Evolutionary conservation across 495 filamentous ascomycete genomes (phyloP).

Genomic region (Penicillium chermesinum): DNA sequence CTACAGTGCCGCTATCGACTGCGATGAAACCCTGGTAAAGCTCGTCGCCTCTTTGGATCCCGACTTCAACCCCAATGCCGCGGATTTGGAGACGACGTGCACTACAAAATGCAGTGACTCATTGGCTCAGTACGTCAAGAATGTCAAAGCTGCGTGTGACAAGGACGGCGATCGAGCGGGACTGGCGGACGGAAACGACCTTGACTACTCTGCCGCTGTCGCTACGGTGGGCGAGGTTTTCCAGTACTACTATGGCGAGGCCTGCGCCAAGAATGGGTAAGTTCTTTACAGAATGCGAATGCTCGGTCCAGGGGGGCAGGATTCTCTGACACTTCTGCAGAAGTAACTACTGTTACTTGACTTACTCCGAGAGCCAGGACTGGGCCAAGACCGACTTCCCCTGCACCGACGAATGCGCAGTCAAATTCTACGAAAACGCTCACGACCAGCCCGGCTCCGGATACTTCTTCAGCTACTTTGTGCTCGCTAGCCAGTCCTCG

Average conservation of each 20-base stretch:
- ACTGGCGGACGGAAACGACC: constrained; percentile 7
- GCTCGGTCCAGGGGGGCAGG: no score
- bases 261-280: constrained; percentile 23
- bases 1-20: constrained; percentile 27
- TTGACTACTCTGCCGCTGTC: constrained; percentile 15
- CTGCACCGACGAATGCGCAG: constrained; percentile 21
- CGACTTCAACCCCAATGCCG: constrained; percentile 14
- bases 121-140: constrained; percentile 23
- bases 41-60: constrained; percentile 23
- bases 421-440: constrained; percentile 23
- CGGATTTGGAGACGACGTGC: constrained; percentile 22
- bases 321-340: constrained; percentile 14
- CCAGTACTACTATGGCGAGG: constrained; percentile 23
- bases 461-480: constrained; percentile 20
- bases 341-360: constrained; percentile 23
- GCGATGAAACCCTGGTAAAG: constrained; percentile 23
- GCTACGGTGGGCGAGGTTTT: constrained; percentile 23
- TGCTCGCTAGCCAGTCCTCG: constrained; percentile 13
- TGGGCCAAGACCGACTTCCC: constrained; percentile 22
- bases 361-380: constrained; percentile 12
- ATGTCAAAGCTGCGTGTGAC: constrained; percentile 20
- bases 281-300: constrained; percentile 5
- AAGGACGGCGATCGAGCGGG: constrained; percentile 23
- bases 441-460: constrained; percentile 22
- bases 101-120: constrained; percentile 25